These are phyloP conservation scores for Alloteropsis semialata DNA, from an alignment of 176 grass and related monocot genomes.

Conservation along the genomic window DNA sequence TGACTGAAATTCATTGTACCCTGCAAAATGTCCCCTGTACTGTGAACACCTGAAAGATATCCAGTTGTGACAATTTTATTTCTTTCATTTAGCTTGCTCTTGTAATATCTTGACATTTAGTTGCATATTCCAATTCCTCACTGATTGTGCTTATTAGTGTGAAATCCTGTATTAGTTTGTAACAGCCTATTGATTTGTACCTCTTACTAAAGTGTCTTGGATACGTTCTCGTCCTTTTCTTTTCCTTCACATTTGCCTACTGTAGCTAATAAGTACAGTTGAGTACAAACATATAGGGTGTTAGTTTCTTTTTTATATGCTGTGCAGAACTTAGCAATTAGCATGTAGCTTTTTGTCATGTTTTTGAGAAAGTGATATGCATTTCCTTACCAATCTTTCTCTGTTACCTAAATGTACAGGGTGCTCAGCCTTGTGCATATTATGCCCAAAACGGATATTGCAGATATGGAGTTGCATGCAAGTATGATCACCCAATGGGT, in stretches of 20 bases:
- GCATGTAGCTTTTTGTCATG: neutral
- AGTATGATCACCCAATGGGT: constrained; percentile 78
- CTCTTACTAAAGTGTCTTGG: neutral
- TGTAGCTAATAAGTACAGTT: neutral
- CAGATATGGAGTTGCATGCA: constrained; percentile 81
- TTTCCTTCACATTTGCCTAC: neutral
- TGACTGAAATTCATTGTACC: constrained; percentile 22
- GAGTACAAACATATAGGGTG: neutral
- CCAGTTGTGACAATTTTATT: neutral
- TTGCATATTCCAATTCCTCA: neutral
- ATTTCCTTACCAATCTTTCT: constrained; percentile 29
- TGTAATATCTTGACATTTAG: neutral
- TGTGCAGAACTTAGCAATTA: neutral
- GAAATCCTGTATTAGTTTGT: neutral
- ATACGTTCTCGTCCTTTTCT: neutral
- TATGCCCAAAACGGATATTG: constrained; percentile 81
- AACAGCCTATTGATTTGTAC: neutral
- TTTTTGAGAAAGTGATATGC: neutral
- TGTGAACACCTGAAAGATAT: neutral
- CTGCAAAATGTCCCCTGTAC: neutral
- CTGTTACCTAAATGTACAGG: constrained; percentile 44
- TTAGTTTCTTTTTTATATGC: constrained; percentile 21
- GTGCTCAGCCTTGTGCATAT: constrained; percentile 66
- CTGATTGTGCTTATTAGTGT: neutral
- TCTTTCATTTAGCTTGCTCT: constrained; percentile 2